Conservation (phyloP, 2,329 filamentous ascomycete species). For the Penicillium sp. region DNA sequence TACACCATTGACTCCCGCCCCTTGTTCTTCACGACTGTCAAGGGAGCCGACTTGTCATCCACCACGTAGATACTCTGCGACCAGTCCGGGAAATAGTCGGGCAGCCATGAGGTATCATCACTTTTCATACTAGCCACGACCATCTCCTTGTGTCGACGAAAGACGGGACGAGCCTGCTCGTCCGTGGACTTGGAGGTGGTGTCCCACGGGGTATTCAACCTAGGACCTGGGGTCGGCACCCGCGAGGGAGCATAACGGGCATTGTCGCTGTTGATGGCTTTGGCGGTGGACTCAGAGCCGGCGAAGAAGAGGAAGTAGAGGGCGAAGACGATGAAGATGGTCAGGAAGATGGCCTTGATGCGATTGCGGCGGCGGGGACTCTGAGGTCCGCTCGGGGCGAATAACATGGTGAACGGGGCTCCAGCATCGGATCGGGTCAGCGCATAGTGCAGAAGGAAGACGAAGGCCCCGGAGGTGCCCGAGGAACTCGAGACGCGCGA, state of each 20-base stretch:
- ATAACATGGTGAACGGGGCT: conserved; percentile 32
- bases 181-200: conserved; percentile 18
- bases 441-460: conserved; percentile 13
- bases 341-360: conserved; percentile 39
- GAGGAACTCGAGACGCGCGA: neutral
- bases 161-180: conserved; percentile 22
- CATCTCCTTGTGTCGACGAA: conserved; percentile 34
- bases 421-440: conserved; percentile 19
- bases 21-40: conserved; percentile 54
- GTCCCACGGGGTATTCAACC: neutral
- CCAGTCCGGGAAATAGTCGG: conserved; percentile 50
- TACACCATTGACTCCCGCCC: conserved; percentile 51
- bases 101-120: conserved; percentile 47
- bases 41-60: conserved; percentile 52
- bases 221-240: conserved; percentile 13
- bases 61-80: conserved; percentile 60
- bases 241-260: conserved; percentile 25
- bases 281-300: conserved; percentile 17
- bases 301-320: conserved; percentile 41
- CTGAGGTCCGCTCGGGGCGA: conserved; percentile 38
- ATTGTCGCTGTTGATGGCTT: conserved; percentile 15
- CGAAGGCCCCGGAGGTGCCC: neutral
- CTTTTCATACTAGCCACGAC: conserved; percentile 45
- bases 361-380: conserved; percentile 40
- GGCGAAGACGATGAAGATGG: conserved; percentile 37